phyloP scores from a whole-genome alignment of 2,329 filamentous ascomycete species.

The Verticillium nonalfalfae region DNA sequence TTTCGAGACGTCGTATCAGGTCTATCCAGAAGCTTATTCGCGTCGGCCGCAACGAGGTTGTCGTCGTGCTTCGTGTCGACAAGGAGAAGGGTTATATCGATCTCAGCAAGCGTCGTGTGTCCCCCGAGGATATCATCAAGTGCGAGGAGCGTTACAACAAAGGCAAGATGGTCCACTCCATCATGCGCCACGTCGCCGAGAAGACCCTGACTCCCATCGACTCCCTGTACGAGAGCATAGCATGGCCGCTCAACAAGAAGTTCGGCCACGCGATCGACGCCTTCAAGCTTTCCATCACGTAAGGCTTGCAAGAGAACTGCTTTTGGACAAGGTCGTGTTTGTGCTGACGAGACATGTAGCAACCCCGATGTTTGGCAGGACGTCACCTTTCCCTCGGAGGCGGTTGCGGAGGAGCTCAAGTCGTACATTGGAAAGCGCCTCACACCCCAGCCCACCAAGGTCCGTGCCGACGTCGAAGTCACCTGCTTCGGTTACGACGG shows the following conservation, averaged over 20 bases:
- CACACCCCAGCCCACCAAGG: constrained; percentile 97
- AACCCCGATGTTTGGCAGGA: constrained; percentile 97
- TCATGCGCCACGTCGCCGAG: constrained; percentile 97
- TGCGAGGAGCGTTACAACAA: constrained; percentile 99
- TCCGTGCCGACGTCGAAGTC: constrained; percentile 95
- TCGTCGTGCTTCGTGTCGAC: constrained; percentile 96
- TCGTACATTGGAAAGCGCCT: constrained; percentile 95
- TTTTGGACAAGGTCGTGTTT: background rate
- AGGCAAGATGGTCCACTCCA: constrained; percentile 98
- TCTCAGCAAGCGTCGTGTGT: constrained; percentile 96
- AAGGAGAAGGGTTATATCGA: constrained; percentile 99
- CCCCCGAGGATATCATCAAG: constrained; percentile 94
- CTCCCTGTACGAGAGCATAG: constrained; percentile 86
- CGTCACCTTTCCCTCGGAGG: constrained; percentile 78
- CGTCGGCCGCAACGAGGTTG: constrained; percentile 96
- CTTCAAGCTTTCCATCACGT: constrained; percentile 99
- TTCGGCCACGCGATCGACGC: constrained; percentile 95
- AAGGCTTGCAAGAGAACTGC: constrained; percentile 23
- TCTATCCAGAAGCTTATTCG: constrained; percentile 99
- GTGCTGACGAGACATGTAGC: constrained; percentile 31
- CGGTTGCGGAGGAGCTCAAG: constrained; percentile 83
- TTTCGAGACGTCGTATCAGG: constrained; percentile 95
- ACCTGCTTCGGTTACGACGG: constrained; percentile 95
- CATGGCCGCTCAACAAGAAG: constrained; percentile 96
- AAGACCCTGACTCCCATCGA: constrained; percentile 95